Evolutionary conservation across 495 filamentous ascomycete genomes (phyloP).

Genomic region (Penicillium canariense): DNA sequence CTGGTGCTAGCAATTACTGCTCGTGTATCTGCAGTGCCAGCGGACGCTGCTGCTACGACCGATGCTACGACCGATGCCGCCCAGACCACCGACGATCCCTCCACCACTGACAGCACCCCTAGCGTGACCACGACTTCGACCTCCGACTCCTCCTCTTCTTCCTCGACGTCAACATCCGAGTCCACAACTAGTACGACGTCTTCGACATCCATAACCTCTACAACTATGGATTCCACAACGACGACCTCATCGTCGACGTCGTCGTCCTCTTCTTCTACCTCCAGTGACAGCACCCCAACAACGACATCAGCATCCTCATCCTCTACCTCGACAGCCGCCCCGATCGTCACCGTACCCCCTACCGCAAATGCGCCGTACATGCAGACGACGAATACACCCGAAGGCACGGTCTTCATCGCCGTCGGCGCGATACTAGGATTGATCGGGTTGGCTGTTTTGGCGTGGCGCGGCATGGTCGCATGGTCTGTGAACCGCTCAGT

Average conservation of each 20-base stretch:
- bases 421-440: conserved; percentile 86
- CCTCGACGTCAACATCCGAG: conserved; percentile 16
- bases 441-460: conserved; percentile 72
- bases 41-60: conserved; percentile 15
- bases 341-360: conserved; percentile 67
- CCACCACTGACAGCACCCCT: conserved; percentile 24
- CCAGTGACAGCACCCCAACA: conserved; percentile 21
- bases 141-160: conserved; percentile 17
- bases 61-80: conserved; percentile 17
- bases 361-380: conserved; percentile 88
- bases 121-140: conserved; percentile 22
- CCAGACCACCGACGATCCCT: conserved; percentile 31
- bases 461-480: conserved; percentile 85
- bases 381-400: conserved; percentile 85
- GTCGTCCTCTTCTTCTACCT: conserved; percentile 21
- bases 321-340: conserved; percentile 24
- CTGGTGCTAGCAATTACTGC: conserved; percentile 23
- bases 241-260: conserved; percentile 23
- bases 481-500: conserved; percentile 93
- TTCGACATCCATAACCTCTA: conserved; percentile 9
- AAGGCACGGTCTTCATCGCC: conserved; percentile 94
- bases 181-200: conserved; percentile 17
- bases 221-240: conserved; percentile 27
- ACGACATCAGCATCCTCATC: conserved; percentile 30
- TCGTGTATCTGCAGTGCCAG: conserved; percentile 24